Conservation (phyloP, 257 asterid genomes). For the Solanum virginianum region DNA sequence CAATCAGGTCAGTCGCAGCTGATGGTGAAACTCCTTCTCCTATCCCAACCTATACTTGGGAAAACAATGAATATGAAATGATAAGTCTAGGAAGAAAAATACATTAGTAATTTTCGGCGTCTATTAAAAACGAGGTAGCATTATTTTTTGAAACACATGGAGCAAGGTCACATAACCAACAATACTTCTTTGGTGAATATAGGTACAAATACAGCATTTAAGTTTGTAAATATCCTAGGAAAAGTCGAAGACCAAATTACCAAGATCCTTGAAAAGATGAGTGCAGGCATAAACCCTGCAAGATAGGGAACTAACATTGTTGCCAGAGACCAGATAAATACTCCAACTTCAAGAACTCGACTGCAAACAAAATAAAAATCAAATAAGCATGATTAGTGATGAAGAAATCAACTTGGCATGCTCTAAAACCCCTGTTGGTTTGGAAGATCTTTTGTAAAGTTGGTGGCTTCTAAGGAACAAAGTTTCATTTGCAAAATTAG, state of each 20-base stretch:
- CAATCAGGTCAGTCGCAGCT: slow-evolving; percentile 97
- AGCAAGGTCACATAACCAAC: neutral
- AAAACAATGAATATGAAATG: neutral
- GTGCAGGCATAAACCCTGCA: slow-evolving; percentile 92
- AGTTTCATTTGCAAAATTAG: neutral
- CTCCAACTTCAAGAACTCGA: slow-evolving; percentile 80
- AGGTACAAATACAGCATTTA: neutral
- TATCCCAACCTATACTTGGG: slow-evolving; percentile 66
- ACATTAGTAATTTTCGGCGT: neutral
- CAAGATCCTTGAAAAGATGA: slow-evolving; percentile 71
- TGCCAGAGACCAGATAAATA: slow-evolving; percentile 81
- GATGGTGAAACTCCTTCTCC: slow-evolving; percentile 99
- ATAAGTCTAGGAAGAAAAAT: neutral
- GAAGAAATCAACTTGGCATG: neutral
- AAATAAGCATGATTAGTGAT: neutral
- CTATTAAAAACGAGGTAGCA: neutral
- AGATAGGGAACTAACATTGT: slow-evolving; percentile 74
- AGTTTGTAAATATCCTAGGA: neutral
- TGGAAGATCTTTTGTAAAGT: neutral
- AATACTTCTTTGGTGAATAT: neutral
- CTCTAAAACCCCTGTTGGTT: neutral
- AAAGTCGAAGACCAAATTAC: slow-evolving; percentile 22
- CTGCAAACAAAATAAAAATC: slow-evolving; percentile 32
- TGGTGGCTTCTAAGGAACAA: neutral
- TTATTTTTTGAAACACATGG: neutral